A percentile compares a stretch with the other conserved stretches of the same genome.
Conservation (phyloP, 306 rosid genomes). For the Malus orientalis region DNA sequence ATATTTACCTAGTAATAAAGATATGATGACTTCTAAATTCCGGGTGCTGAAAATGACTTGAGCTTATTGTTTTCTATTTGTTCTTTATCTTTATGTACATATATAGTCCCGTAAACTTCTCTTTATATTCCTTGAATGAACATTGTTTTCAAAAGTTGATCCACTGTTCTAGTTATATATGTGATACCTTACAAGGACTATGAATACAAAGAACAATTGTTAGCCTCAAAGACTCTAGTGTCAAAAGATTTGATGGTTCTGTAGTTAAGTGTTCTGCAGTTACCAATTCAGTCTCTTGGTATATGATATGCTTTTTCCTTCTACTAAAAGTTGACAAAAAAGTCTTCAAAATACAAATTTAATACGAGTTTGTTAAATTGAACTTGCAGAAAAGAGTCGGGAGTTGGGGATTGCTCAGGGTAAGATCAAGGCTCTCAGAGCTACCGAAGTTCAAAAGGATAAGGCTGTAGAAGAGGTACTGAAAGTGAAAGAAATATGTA, state of each 20-base stretch:
- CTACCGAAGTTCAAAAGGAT: slow-evolving; percentile 61
- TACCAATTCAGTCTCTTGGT: not conserved
- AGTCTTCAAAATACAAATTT: no score
- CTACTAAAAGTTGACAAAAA: not conserved
- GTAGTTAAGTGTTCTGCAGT: no score
- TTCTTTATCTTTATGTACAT: no score
- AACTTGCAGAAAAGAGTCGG: slow-evolving; percentile 53
- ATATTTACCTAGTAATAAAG: no score
- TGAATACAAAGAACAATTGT: not conserved
- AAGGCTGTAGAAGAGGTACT: slow-evolving; percentile 81
- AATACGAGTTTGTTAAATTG: not conserved
- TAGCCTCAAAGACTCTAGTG: not conserved
- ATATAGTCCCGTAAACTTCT: no score
- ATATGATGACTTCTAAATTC: no score
- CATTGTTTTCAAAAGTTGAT: not conserved
- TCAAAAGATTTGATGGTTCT: not conserved
- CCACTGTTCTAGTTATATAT: not conserved
- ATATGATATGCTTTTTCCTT: not conserved
- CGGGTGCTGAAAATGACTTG: no score
- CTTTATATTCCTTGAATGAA: no score
- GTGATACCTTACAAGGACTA: not conserved
- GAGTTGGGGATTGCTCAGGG: slow-evolving; percentile 45
- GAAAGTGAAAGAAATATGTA: not conserved
- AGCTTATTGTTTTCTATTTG: no score
- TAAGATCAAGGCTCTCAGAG: slow-evolving; percentile 73